These are phyloP conservation scores for Aspergillus fischeri DNA, from an alignment of 2,329 filamentous ascomycete genomes.

Conservation along the genomic window DNA sequence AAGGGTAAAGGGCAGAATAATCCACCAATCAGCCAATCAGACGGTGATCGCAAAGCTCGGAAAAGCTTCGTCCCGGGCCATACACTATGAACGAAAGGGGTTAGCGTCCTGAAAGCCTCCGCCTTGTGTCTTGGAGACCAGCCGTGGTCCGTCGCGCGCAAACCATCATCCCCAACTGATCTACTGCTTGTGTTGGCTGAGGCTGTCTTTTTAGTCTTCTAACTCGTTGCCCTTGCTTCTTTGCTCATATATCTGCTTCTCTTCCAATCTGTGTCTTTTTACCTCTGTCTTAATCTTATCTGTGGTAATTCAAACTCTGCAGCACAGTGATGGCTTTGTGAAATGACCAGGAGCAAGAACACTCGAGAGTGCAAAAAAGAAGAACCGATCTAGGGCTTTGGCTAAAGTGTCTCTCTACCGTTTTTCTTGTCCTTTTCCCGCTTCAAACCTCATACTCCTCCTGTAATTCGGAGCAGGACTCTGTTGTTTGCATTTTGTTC, in stretches of 20 bases:
- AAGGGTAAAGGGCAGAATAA: neutral
- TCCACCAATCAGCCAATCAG: neutral
- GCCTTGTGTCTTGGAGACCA: slow-evolving; percentile 29
- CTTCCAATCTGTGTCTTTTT: neutral
- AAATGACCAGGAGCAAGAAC: slow-evolving; percentile 21
- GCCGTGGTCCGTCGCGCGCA: slow-evolving; percentile 38
- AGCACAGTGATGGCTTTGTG: slow-evolving; percentile 27
- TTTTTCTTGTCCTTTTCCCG: neutral
- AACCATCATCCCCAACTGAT: slow-evolving; percentile 24
- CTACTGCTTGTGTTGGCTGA: slow-evolving; percentile 16
- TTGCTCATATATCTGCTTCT: slow-evolving; percentile 1
- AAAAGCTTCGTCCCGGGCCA: slow-evolving; percentile 22
- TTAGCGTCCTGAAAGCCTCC: slow-evolving; percentile 30
- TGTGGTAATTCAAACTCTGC: slow-evolving; percentile 4
- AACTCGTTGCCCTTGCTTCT: neutral
- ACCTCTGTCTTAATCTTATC: neutral
- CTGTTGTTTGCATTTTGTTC: slow-evolving; percentile 10
- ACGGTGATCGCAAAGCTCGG: slow-evolving; percentile 14
- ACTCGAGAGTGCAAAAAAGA: slow-evolving; percentile 22
- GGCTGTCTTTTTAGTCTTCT: neutral
- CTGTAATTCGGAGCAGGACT: neutral
- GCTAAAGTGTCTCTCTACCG: slow-evolving; percentile 4
- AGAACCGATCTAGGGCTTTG: slow-evolving; percentile 13
- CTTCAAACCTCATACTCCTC: neutral
- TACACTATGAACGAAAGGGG: slow-evolving; percentile 14